Evolutionary conservation across 2,329 filamentous ascomycete genomes (phyloP).

Genomic region (Lachnellula subtilissima): DNA sequence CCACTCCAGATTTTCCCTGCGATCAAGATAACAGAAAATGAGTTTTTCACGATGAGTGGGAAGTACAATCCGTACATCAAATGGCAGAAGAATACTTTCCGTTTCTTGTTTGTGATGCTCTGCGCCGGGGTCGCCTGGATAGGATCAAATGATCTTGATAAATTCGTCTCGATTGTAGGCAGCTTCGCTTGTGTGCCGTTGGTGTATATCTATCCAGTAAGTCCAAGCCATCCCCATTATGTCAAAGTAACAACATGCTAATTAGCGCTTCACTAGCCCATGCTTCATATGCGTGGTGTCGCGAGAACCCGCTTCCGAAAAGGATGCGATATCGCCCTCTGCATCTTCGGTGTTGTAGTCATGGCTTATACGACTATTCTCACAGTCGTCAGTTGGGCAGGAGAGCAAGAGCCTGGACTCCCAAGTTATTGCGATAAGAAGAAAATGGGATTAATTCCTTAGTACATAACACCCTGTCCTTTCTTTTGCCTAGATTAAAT

Average conservation of each 20-base stretch:
- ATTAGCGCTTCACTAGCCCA: conserved; percentile 88
- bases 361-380: conserved; percentile 90
- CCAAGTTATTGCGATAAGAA: conserved; percentile 59
- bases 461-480: background rate
- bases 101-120: conserved; percentile 84
- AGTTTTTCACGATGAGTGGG: conserved; percentile 86
- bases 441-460: conserved; percentile 3
- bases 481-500: background rate
- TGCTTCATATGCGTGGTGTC: conserved; percentile 82
- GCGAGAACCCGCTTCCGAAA: conserved; percentile 65
- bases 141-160: conserved; percentile 89
- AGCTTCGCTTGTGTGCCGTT: conserved; percentile 97
- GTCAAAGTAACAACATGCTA: conserved; percentile 34
- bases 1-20: conserved; percentile 96
- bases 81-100: conserved; percentile 98
- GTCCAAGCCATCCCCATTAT: conserved; percentile 35
- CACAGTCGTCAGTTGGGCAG: conserved; percentile 83
- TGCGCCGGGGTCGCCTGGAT: conserved; percentile 88
- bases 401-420: conserved; percentile 41
- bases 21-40: conserved; percentile 93
- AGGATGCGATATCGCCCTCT: conserved; percentile 67
- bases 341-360: conserved; percentile 75
- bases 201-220: conserved; percentile 95
- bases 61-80: conserved; percentile 99
- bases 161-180: conserved; percentile 93